These are phyloP conservation scores for Sordariomycetes sp. DNA, from an alignment of 2,329 filamentous ascomycete species.

Conservation along the genomic window DNA sequence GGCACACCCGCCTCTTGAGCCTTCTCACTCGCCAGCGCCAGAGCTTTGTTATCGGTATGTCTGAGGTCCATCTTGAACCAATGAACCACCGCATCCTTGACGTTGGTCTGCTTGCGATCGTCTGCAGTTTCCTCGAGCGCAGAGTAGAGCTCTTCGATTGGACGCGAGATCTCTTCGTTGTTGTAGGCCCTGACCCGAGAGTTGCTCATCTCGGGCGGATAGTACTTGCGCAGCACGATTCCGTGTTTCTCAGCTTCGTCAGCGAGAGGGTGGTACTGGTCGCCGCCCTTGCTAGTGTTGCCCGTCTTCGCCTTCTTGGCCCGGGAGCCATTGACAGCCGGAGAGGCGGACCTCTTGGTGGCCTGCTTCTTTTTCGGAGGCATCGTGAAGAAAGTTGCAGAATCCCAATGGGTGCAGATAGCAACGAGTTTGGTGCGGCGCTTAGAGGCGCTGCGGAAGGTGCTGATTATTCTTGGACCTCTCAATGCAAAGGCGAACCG, in stretches of 20 bases:
- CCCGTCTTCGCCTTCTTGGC: constrained; percentile 23
- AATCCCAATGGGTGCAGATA: no score
- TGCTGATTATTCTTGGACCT: no score
- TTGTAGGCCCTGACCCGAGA: constrained; percentile 67
- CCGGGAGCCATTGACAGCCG: constrained; percentile 11
- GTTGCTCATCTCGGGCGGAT: constrained; percentile 80
- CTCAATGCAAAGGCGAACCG: no score
- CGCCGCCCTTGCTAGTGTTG: constrained; percentile 22
- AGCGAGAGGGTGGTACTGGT: constrained; percentile 36
- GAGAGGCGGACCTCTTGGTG: constrained; percentile 17
- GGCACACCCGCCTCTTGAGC: constrained; percentile 62
- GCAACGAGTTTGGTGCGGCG: no score
- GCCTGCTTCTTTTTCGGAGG: constrained; percentile 9
- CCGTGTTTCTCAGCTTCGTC: constrained; percentile 41
- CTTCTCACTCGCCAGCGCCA: constrained; percentile 55
- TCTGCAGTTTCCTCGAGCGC: constrained; percentile 52
- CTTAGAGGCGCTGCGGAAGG: no score
- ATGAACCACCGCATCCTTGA: constrained; percentile 62
- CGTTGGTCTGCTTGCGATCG: constrained; percentile 39
- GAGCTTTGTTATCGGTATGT: constrained; percentile 60
- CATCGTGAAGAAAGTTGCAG: constrained; percentile 17
- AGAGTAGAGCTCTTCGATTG: constrained; percentile 57
- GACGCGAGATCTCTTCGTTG: constrained; percentile 57
- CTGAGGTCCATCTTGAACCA: constrained; percentile 88
- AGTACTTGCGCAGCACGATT: constrained; percentile 65